Evolutionary conservation across 2,329 filamentous ascomycete species (phyloP).

Genomic region (Onygena corvina): DNA sequence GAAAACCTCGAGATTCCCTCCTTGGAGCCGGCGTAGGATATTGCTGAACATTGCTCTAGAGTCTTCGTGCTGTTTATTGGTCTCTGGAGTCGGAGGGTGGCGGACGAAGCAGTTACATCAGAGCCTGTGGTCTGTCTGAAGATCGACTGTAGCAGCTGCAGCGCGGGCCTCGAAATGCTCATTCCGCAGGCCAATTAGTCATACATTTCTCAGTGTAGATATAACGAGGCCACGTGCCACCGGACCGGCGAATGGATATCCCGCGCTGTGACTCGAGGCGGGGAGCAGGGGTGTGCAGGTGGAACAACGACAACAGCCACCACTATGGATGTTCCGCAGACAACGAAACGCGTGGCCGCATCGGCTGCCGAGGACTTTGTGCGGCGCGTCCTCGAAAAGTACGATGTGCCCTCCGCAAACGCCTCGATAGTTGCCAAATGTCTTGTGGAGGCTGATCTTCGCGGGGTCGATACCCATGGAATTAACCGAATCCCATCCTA

Average conservation of each 20-base stretch:
- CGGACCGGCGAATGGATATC: no score
- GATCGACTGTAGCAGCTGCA: no score
- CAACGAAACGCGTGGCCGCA: conserved; percentile 16
- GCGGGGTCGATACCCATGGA: conserved; percentile 68
- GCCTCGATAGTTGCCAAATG: conserved; percentile 54
- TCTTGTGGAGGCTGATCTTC: conserved; percentile 61
- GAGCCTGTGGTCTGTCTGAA: no score
- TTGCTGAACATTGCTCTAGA: conserved; percentile 25
- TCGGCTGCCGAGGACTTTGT: conserved; percentile 35
- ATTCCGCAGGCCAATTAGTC: no score
- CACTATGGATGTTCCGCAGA: not conserved
- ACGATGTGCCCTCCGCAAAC: conserved; percentile 48
- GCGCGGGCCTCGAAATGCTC: no score
- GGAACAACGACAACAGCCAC: no score
- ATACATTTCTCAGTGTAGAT: no score
- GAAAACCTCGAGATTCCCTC: conserved; percentile 86
- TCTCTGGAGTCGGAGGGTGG: no score
- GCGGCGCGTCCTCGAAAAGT: conserved; percentile 45
- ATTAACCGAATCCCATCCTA: conserved; percentile 69
- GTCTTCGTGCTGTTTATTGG: not conserved
- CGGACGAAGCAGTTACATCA: no score
- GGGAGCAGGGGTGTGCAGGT: no score
- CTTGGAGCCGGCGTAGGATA: conserved; percentile 50
- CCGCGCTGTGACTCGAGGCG: no score
- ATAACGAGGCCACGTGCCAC: no score